Base-by-base conservation (phyloP, 768 basidiomycete genomes). In the Tricholoma furcatifolium region DNA sequence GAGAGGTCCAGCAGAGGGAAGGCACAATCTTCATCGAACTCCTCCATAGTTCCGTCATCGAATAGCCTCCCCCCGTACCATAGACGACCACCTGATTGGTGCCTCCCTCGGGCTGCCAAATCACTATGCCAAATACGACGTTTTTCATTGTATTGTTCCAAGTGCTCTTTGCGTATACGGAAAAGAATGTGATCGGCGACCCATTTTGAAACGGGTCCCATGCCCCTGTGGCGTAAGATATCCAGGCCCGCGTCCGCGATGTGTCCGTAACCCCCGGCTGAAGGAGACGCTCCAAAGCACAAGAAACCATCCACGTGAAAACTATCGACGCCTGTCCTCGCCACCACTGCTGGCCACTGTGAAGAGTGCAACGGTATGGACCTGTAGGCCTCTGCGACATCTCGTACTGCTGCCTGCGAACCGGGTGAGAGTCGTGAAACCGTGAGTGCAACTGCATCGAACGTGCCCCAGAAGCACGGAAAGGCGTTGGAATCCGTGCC, bases 181-280 rank as follows among this genome's bases (percentile, higher is more conserved):
- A n/a, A n/a, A n/a, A n/a, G n/a, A n/a, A n/a, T n/a, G n/a, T n/a
- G n/a, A n/a, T n/a, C n/a, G n/a, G 9, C 65, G 18, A 17, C 67
- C 62, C 6, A 62, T 30, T 14, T 65, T 60, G 57, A 53, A 0
- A 70, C 11, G 0, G 70, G 70, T 0, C 70, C 62, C 0, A 73
- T 60, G 0, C 66, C 62, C 0, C 5, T 0, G 0, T 40, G 3
- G 0, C 58, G 15, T 41, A 74, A 69, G 0, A 70, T 68, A 1
- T 68, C 42, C 0, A n/a, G n/a, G n/a, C n/a, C n/a, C n/a, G n/a
- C n/a, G n/a, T n/a, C n/a, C n/a, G n/a, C n/a, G n/a, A n/a, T n/a
- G n/a, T n/a, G n/a, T n/a, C n/a, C n/a, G n/a, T n/a, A n/a, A n/a
- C n/a, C n/a, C n/a, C n/a, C n/a, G n/a, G n/a, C n/a, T n/a, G n/a